phyloP scores from a whole-genome alignment of 805 yeast genomes.

The Kodamaea neixiangensis region DNA sequence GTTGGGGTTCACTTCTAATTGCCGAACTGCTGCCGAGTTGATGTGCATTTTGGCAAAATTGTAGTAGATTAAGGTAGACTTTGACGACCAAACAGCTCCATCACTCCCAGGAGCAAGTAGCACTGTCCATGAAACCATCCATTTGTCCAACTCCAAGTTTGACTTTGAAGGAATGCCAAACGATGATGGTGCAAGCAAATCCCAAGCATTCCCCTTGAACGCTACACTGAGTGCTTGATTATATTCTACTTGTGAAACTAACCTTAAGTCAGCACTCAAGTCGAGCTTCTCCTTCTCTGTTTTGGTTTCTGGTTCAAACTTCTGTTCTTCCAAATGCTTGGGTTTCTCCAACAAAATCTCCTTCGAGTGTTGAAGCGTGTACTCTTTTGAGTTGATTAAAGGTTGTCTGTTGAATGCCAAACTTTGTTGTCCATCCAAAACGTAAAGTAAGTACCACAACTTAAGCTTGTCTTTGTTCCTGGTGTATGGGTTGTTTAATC shows the following conservation, averaged over 20 bases:
- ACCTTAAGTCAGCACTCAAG: slow-evolving; percentile 48
- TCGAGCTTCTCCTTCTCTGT: not conserved
- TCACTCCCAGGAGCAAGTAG: slow-evolving; percentile 60
- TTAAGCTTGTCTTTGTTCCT: slow-evolving; percentile 49
- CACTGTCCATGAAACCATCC: slow-evolving; percentile 84
- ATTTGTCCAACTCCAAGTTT: slow-evolving; percentile 66
- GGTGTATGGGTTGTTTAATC: slow-evolving; percentile 38
- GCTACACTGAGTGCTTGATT: slow-evolving; percentile 63
- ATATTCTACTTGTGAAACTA: slow-evolving; percentile 68
- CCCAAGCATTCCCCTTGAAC: slow-evolving; percentile 62
- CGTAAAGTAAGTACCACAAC: slow-evolving; percentile 66
- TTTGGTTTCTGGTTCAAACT: not conserved
- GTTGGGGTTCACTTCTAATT: slow-evolving; percentile 32
- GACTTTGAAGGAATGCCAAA: slow-evolving; percentile 71
- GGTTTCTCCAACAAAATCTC: slow-evolving; percentile 29
- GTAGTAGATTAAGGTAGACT: slow-evolving; percentile 67
- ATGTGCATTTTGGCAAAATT: slow-evolving; percentile 77
- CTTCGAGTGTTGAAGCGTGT: slow-evolving; percentile 43
- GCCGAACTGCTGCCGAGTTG: slow-evolving; percentile 53
- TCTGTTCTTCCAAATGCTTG: slow-evolving; percentile 4
- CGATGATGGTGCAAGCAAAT: slow-evolving; percentile 55
- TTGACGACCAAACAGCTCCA: slow-evolving; percentile 63
- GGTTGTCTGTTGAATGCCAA: slow-evolving; percentile 60
- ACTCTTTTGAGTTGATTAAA: slow-evolving; percentile 50
- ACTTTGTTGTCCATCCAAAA: slow-evolving; percentile 70